Evolutionary conservation across 2,329 filamentous ascomycete species (phyloP), one percentile per base, ranked within the genome.

Genomic region (Colletotrichum sp.): DNA sequence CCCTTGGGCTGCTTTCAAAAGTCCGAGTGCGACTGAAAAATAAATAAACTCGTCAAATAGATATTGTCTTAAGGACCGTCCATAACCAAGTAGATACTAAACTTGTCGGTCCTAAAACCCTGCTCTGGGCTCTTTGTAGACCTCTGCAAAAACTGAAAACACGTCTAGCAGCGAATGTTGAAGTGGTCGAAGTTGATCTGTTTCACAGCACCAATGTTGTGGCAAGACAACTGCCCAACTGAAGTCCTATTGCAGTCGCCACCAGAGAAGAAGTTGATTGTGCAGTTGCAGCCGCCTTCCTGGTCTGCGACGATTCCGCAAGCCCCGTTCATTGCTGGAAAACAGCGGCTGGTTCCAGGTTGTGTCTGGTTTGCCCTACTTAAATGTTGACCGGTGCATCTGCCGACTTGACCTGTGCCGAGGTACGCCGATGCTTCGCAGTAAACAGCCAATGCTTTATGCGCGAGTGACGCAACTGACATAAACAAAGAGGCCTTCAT

Each of bases 111-210:
- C 18, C 8, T 12, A n/a, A 15, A 12, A 12, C 18, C 16, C 18
- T 10, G 9, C 22, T 57, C 52, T 16, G 22, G 13, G 8, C 26
- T 26, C 26, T 57, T 24, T 57, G 1, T 57, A 26, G 12, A 57
- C 52, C 12, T 57, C 22, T 22, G 2, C 6, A 16, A 24, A 22
- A 0, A 26, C 6, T 6, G 8, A 57, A 28, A 28, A 57, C 6
- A 28, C 15, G 13, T 24, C 55, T 26, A 59, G 16, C 59, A 62
- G 5, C 59, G 44, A 15, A 76, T 74, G n/a, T 76, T 60, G 18
- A 74, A 76, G 36, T 76, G 74, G 7, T 76, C 70, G 36, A 74
- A 76, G 44, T 76, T 65, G n/a, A 76, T 65, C 64, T 74, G 70
- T 16, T 26, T 36, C n/a, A 65, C 62, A 3, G 64, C 65, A 8